These are phyloP conservation scores for Candida ortonii DNA, from an alignment of 805 yeast species.

Conservation along the genomic window DNA sequence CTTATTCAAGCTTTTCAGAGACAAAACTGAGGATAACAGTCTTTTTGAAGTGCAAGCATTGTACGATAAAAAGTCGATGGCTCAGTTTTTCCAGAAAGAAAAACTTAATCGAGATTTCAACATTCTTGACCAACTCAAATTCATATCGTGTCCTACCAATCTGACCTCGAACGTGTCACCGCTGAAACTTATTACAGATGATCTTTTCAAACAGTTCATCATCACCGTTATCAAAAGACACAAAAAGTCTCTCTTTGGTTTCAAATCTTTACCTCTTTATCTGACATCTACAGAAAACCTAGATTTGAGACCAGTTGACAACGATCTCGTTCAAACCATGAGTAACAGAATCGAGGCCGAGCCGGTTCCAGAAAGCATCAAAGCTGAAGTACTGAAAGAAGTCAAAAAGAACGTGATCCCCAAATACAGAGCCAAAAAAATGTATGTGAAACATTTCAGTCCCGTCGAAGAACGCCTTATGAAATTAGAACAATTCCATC, in stretches of 20 bases:
- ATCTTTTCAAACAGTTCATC: slow-evolving; percentile 45
- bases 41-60: slow-evolving; percentile 30
- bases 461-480: slow-evolving; percentile 32
- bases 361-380: slow-evolving; percentile 28
- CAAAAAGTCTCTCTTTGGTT: slow-evolving; percentile 57
- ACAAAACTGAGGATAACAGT: slow-evolving; percentile 12
- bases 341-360: slow-evolving; percentile 23
- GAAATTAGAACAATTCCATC: slow-evolving; percentile 64
- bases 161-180: slow-evolving; percentile 18
- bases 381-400: slow-evolving; percentile 13
- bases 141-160: slow-evolving; percentile 38
- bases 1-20: slow-evolving; percentile 23
- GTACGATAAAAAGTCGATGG: slow-evolving; percentile 24
- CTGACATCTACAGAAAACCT: slow-evolving; percentile 24
- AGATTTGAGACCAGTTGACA: slow-evolving; percentile 4
- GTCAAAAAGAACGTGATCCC: slow-evolving; percentile 14
- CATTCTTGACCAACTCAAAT: slow-evolving; percentile 32
- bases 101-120: slow-evolving; percentile 24
- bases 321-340: slow-evolving; percentile 12
- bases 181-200: slow-evolving; percentile 31
- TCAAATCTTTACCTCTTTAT: slow-evolving; percentile 30
- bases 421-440: slow-evolving; percentile 16
- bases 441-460: slow-evolving; percentile 18
- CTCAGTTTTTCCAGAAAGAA: slow-evolving; percentile 27
- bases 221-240: slow-evolving; percentile 53